Conservation (phyloP, 176 grass and related monocot genomes). For the Hordeum marinum region DNA sequence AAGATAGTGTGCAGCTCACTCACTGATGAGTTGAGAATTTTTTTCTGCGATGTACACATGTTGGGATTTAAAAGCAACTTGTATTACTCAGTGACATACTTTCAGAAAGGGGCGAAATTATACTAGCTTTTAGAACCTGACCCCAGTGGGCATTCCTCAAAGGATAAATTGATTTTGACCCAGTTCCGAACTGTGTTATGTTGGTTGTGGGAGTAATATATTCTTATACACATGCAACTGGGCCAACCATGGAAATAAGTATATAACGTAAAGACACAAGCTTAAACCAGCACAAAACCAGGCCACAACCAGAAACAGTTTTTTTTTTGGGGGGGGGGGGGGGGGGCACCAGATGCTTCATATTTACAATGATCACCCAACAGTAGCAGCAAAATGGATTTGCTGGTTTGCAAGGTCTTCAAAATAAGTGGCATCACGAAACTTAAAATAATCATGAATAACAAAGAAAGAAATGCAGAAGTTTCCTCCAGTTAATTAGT, state of each 20-base stretch:
- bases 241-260: neutral
- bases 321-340: too few relatives aligned
- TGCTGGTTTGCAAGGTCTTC: too few relatives aligned
- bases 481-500: neutral
- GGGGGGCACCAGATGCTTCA: too few relatives aligned
- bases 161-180: neutral
- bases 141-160: neutral
- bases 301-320: too few relatives aligned
- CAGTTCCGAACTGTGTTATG: neutral
- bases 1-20: neutral
- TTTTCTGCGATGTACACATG: neutral
- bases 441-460: neutral
- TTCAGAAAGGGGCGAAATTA: neutral
- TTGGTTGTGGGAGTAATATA: neutral
- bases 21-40: neutral
- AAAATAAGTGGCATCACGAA: neutral
- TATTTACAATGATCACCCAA: too few relatives aligned
- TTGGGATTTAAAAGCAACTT: neutral
- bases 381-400: too few relatives aligned
- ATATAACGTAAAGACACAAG: neutral
- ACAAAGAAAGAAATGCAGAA: neutral
- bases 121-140: neutral
- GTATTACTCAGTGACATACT: neutral
- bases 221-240: neutral
- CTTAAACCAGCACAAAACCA: slow-evolving; percentile 12